Evolutionary conservation across 2,329 filamentous ascomycete species (phyloP), one percentile per base, ranked within the genome.

Genomic region (Uncinocarpus reesii): DNA sequence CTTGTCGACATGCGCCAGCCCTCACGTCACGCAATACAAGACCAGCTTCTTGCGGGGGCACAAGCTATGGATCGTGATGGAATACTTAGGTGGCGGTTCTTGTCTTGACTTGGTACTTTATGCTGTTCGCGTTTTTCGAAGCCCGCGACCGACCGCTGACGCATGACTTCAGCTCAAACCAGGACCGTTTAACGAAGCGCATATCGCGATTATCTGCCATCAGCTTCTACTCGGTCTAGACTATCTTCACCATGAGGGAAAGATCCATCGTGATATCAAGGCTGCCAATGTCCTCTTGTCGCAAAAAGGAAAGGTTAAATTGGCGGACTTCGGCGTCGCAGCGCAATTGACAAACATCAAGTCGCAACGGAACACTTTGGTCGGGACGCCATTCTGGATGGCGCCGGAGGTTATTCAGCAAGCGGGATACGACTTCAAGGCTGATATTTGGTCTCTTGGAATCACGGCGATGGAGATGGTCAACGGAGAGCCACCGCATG

Each of bases 41-140:
- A 85, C 86, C 18, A 95, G 89, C 62, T 98, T 96, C 65, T 77
- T 96, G n/a, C 81, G 86, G 57, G 92, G 92, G 21, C 85, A 89
- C 64, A 98, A 96, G 70, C 72, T 98, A 73, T 98, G 92, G 92
- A 98, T 98, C 62, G 87, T 96, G 50, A 98, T 98, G 92, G 92
- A 98, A 67, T 98, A 84, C 62, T 73, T 98, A 8, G 92, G 92
- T 4, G 92, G 92, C 54, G 92, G 92, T 34, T 96, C 92, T 15
- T 95, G 92, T 64, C 75, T 95, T 55, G 92, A 98, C 65, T 67
- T 98, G 73, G 86, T 94, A 77, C 8, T 31, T 16, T 21, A 21
- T 26, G 11, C 11, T 32, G 10, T 20, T 16, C 4, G 2, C 8
- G 15, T 8, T 43, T 32, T 45, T 18, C 36, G 11, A 11, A 26